Percentiles rank a stretch among this genome's conserved stretches.
Evolutionary conservation across 495 filamentous ascomycete species (phyloP).

Genomic region (Daldinia bambusicola): DNA sequence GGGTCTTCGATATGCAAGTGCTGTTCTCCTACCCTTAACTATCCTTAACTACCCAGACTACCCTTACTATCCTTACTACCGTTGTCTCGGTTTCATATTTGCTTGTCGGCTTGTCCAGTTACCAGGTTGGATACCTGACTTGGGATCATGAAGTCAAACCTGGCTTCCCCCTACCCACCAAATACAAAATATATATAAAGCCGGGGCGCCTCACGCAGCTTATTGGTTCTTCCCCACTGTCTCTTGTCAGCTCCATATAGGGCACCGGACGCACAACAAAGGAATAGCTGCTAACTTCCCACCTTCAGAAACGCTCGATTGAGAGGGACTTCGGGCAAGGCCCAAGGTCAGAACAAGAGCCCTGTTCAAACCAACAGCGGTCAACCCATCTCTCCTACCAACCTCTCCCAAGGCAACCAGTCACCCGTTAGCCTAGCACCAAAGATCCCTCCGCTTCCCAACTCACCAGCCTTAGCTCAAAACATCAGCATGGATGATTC

Average conservation of each 20-base stretch:
- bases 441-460: conserved; percentile 66
- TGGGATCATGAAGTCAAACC: conserved; percentile 12
- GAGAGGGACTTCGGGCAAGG: conserved; percentile 57
- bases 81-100: conserved; percentile 9
- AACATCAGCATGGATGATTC: conserved; percentile 62
- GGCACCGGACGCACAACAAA: conserved; percentile 24
- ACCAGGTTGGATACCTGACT: conserved; percentile 20
- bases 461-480: conserved; percentile 66
- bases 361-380: conserved; percentile 52
- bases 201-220: conserved; percentile 7
- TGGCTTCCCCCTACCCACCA: conserved; percentile 13
- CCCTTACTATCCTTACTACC: conserved; percentile 1
- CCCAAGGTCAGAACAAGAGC: conserved; percentile 52
- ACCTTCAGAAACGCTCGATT: conserved; percentile 58
- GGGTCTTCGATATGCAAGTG: conserved; percentile 3
- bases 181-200: conserved; percentile 10
- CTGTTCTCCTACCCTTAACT: conserved; percentile 2
- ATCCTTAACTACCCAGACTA: background rate
- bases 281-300: conserved; percentile 27
- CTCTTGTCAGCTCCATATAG: conserved; percentile 14
- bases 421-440: conserved; percentile 61
- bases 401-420: conserved; percentile 57
- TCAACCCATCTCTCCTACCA: conserved; percentile 56
- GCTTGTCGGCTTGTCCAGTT: background rate
- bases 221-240: conserved; percentile 27